These are phyloP conservation scores for Blastomyces gilchristii DNA, from an alignment of 2,329 filamentous ascomycete species.

Conservation along the genomic window DNA sequence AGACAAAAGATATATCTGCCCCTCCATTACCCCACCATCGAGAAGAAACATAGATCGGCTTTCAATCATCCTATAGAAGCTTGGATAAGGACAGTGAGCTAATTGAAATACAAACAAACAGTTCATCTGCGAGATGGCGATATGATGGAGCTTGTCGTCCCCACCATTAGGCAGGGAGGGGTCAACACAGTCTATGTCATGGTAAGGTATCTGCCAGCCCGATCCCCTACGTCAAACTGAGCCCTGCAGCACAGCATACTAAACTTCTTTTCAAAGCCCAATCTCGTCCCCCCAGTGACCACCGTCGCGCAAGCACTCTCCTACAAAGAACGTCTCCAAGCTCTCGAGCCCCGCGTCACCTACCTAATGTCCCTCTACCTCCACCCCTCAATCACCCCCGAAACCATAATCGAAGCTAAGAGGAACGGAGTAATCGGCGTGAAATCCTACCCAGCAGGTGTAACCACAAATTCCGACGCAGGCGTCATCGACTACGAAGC, in stretches of 20 bases:
- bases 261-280: conserved; percentile 41
- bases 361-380: conserved; percentile 67
- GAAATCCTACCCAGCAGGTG: conserved; percentile 40
- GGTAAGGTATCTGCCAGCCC: conserved; percentile 27
- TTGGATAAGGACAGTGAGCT: not conserved
- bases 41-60: not conserved
- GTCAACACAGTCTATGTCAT: conserved; percentile 53
- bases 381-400: conserved; percentile 54
- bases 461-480: conserved; percentile 49
- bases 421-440: conserved; percentile 61
- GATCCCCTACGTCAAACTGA: not conserved
- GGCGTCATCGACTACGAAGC: conserved; percentile 37
- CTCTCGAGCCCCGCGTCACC: conserved; percentile 51
- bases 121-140: conserved; percentile 61
- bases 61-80: not conserved
- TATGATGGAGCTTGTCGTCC: conserved; percentile 49
- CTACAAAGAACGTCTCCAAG: conserved; percentile 53
- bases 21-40: conserved; percentile 15
- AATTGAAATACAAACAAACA: conserved; percentile 4
- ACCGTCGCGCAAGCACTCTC: conserved; percentile 53
- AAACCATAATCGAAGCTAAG: conserved; percentile 62
- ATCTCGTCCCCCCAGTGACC: conserved; percentile 54
- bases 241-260: not conserved
- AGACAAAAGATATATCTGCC: conserved; percentile 1
- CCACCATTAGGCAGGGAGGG: conserved; percentile 50